Base-by-base conservation (phyloP, 352 stramenopile genomes). In the Phytophthora sp. region DNA sequence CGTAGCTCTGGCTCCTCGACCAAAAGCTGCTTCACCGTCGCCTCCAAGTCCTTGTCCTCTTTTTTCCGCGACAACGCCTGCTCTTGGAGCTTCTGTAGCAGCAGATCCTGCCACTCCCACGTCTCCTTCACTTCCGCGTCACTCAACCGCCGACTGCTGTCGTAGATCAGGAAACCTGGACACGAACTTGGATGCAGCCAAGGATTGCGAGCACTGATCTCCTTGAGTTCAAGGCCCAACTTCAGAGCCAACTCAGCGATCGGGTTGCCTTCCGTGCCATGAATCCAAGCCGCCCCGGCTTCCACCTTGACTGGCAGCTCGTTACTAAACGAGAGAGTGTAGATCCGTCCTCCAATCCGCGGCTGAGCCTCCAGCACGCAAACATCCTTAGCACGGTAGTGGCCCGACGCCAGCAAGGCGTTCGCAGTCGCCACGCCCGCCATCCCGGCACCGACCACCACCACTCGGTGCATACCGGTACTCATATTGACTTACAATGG, bases 141-240 rank as follows among this genome's bases (percentile, higher is more conserved):
- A 23, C 21, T 70, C 49, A 87, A 53, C 26, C 62, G 46, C 18
- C 67, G 29, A 20, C 31, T 45, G 9, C 69, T 60, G 15, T 80
- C 66, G 29, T 73, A 78, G 16, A 88, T 65, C 26, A 78, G n/a
- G 26, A 84, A 86, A 44, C 69, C 57, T 1, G 59, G 29, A 59
- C 77, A 87, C 4, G 77, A 82, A 65, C 58, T 63, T 0, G 78
- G 77, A 49, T 89, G 74, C 33, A 89, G 57, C 78, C 80, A 86
- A 26, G 77, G 77, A 27, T 89, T 89, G 30, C 80, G 76, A 45
- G 65, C 42, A 42, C 77, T 89, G 44, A 91, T 74, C 30, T 69
- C 57, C 30, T 85, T 74, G 18, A 76, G 58, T 15, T 61, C 56
- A 27, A 91, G 73, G 2, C 65, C 63, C n/a, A 79, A 71, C 39